Base-by-base conservation (phyloP, 2,329 filamentous ascomycete genomes). In the Fusarium sp. region DNA sequence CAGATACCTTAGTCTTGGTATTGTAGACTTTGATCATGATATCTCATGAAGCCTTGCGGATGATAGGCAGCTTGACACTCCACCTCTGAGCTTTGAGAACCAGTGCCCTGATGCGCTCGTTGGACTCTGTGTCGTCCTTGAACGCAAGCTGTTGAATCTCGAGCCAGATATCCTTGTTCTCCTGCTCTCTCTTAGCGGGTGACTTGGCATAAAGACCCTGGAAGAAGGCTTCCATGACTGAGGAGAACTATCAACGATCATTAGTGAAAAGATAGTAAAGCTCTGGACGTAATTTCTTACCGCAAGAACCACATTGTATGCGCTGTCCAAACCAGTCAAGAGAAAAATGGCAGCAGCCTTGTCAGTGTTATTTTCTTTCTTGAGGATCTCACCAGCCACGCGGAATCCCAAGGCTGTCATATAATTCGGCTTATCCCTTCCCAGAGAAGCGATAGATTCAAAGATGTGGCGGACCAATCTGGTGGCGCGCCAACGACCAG, bases 331-430 rank as follows among this genome's bases (percentile, higher is more conserved):
- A 2, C 49, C 56, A 5, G 49, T 54, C 49, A 58, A 34, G 1
- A 58, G 56, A 6, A 58, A 49, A 15, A 58, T 54, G 1, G 39
- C 43, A 20, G 56, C 56, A 2, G 56, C 56, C 13, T 58, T 58
- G 18, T 20, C 18, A 0, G 15, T 15, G 5, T 33, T 58, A 9
- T 58, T 54, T 49, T 24, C 33, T 44, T 24, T 45, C 20, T 20
- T 20, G 3, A 54, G 10, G 2, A 58, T 33, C 33, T 58, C 56
- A 2, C 39, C 40, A 6, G 56, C 56, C 5, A 58, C 56, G 5
- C 48, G 34, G 9, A 45, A 45, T 0, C 56, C 49, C 18, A 58
- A 20, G 18, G 18, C 18, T 20, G 18, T 20, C 18, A 20, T 20
- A 20, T 20, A 20, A 20, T 20, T 20, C 18, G 18, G 18, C 3